Conservation (phyloP, 345 rosid species). For the Citrus inodora region DNA sequence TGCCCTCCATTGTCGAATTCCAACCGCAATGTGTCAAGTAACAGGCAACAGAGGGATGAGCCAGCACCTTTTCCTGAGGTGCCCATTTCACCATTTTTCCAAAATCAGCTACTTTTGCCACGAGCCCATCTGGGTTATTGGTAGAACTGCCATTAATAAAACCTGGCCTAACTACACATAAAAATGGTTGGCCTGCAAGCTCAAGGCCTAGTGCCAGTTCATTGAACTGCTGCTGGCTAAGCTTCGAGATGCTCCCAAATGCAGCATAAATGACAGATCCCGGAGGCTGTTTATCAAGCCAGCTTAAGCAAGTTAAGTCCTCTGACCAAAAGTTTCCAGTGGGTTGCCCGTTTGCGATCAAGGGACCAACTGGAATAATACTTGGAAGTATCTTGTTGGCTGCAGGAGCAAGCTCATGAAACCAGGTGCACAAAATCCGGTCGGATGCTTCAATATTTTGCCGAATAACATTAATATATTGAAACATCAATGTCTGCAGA, state of each 20-base stretch:
- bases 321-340: conserved; percentile 13
- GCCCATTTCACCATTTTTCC: conserved; percentile 32
- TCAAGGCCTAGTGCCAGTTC: conserved; percentile 25
- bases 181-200: conserved; percentile 15
- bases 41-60: conserved; percentile 34
- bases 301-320: conserved; percentile 23
- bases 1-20: conserved; percentile 36
- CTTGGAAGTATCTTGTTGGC: conserved; percentile 4
- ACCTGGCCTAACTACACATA: conserved; percentile 23
- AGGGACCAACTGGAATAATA: conserved; percentile 15
- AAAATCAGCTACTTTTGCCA: neutral
- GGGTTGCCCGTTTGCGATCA: neutral
- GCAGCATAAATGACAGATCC: conserved; percentile 28
- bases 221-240: conserved; percentile 6
- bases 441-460: neutral
- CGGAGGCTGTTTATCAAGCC: conserved; percentile 24
- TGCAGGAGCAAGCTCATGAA: conserved; percentile 19
- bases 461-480: neutral
- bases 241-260: conserved; percentile 18
- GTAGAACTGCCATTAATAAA: neutral
- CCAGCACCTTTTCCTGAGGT: conserved; percentile 36
- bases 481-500: neutral
- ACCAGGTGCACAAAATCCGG: conserved; percentile 12
- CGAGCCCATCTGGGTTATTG: conserved; percentile 20
- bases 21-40: conserved; percentile 42